These are phyloP conservation scores for Corynascus novoguineensis DNA, from an alignment of 495 filamentous ascomycete genomes.

Conservation along the genomic window DNA sequence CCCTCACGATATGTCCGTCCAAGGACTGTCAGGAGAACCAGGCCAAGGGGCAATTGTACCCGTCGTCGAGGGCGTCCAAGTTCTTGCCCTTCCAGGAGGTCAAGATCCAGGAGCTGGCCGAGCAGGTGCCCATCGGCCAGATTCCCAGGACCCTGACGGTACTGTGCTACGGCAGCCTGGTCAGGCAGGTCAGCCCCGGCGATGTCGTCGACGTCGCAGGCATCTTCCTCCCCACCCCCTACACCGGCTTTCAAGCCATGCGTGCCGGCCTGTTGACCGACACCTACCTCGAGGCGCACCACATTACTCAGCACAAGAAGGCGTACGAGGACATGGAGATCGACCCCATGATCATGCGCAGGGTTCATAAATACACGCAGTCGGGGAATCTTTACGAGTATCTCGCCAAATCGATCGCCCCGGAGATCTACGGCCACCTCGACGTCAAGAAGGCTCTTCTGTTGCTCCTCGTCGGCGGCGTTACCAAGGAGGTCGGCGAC, in stretches of 20 bases:
- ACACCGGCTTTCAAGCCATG: conserved; percentile 96
- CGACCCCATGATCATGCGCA: conserved; percentile 66
- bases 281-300: conserved; percentile 92
- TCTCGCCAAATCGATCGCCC: conserved; percentile 89
- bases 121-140: conserved; percentile 96
- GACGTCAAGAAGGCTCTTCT: conserved; percentile 98
- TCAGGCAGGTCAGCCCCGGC: conserved; percentile 82
- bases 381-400: conserved; percentile 92
- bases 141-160: conserved; percentile 88
- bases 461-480: conserved; percentile 89
- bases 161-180: conserved; percentile 80
- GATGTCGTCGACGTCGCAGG: conserved; percentile 90
- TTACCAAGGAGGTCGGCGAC: conserved; percentile 94
- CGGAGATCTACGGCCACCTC: conserved; percentile 92
- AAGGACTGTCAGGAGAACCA: conserved; percentile 85
- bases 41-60: conserved; percentile 84
- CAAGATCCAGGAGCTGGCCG: conserved; percentile 97
- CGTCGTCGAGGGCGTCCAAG: conserved; percentile 90
- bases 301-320: conserved; percentile 93
- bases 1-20: conserved; percentile 78
- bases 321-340: conserved; percentile 80
- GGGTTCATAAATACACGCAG: conserved; percentile 73
- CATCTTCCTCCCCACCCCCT: conserved; percentile 94
- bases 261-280: conserved; percentile 91
- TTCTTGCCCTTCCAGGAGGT: conserved; percentile 97